Evolutionary conservation across 129 eudicot genomes (phyloP).

Genomic region (Pseudognaphalium luteoalbum): DNA sequence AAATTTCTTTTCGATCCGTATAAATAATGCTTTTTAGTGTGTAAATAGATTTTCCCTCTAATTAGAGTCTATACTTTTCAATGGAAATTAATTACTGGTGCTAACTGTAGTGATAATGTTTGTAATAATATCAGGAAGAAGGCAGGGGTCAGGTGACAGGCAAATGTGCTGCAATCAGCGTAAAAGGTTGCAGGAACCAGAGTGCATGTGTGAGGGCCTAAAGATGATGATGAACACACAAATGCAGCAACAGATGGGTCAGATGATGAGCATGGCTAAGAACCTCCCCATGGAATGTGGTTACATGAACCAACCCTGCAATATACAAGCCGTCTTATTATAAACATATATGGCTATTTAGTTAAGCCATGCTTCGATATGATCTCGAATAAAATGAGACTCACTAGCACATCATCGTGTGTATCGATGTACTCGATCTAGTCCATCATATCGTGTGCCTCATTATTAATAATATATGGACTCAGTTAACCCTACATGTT

Average conservation of each 20-base stretch:
- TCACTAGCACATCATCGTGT: not conserved
- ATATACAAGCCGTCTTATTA: not conserved
- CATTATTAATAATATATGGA: not conserved
- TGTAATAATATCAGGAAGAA: not conserved
- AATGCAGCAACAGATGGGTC: not conserved
- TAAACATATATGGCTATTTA: not conserved
- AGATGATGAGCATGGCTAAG: not conserved
- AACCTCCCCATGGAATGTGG: not conserved
- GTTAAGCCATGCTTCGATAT: not conserved
- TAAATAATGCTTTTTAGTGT: no score
- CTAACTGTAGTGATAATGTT: not conserved
- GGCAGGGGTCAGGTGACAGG: not conserved
- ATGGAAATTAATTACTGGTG: no score
- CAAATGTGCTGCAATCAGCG: slow-evolving; percentile 28
- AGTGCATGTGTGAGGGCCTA: slow-evolving; percentile 30
- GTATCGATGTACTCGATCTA: not conserved
- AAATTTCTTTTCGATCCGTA: no score
- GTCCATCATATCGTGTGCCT: not conserved
- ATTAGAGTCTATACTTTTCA: no score
- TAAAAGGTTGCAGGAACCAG: slow-evolving; percentile 1
- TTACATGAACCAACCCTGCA: not conserved
- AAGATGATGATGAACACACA: slow-evolving; percentile 27
- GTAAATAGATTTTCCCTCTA: no score
- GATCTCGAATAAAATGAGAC: not conserved
- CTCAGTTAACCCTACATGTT: not conserved